Evolutionary conservation across 257 asterid species (phyloP).

Genomic region (Salvia hispanica): DNA sequence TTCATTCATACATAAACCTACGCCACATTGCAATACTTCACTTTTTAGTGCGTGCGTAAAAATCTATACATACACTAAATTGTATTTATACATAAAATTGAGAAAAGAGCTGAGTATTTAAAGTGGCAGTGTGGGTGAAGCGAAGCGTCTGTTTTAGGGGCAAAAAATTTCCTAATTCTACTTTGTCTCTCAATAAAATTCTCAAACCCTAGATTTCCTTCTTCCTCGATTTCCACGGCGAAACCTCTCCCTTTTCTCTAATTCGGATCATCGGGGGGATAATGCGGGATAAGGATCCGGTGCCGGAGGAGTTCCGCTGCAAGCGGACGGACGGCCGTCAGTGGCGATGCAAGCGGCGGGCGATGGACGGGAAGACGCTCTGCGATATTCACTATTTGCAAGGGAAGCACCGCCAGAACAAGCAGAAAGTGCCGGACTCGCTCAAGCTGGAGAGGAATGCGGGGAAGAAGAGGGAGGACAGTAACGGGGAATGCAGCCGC

Average conservation of each 20-base stretch:
- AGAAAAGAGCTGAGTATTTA: conserved; percentile 22
- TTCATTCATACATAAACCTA: neutral
- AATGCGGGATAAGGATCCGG: conserved; percentile 53
- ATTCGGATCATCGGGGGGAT: conserved; percentile 17
- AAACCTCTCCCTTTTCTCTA: neutral
- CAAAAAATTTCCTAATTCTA: conserved; percentile 21
- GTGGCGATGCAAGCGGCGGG: conserved; percentile 92
- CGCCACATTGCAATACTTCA: conserved; percentile 9
- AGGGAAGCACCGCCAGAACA: conserved; percentile 79
- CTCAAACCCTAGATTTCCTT: conserved; percentile 42
- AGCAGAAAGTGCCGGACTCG: conserved; percentile 84
- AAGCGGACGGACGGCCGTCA: conserved; percentile 96
- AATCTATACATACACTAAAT: conserved; percentile 26
- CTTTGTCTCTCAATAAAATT: conserved; percentile 34
- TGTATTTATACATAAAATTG: conserved; percentile 2
- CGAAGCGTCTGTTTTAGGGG: conserved; percentile 36
- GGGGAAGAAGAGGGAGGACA: conserved; percentile 38
- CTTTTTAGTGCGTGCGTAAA: conserved; percentile 22
- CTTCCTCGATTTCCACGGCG: conserved; percentile 2
- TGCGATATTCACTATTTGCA: conserved; percentile 89
- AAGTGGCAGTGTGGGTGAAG: conserved; percentile 36
- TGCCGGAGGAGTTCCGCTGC: conserved; percentile 93
- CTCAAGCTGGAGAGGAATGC: conserved; percentile 74
- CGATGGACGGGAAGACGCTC: conserved; percentile 77
- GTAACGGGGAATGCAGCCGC: conserved; percentile 42